Base-by-base conservation (phyloP, 2,329 filamentous ascomycete species). In the Fusarium avenaceum region DNA sequence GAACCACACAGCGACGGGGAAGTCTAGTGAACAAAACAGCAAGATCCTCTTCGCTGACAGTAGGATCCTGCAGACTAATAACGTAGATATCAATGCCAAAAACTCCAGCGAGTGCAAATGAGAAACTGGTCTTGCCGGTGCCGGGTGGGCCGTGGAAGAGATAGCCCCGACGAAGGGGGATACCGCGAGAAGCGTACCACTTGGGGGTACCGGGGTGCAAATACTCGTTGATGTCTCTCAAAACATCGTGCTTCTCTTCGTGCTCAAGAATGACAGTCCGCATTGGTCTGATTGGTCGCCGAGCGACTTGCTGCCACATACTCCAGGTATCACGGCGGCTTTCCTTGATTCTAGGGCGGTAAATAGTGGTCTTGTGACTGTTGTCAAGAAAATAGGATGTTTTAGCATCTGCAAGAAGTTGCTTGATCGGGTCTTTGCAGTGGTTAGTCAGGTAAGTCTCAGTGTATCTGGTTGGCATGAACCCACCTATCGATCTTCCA, bases 141-240 rank as follows among this genome's bases (percentile, higher is more conserved):
- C 91, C 91, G 0, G 91, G 91, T 0, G 90, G 90, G 0, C 92
- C 92, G 70, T 93, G 85, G 67, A 95, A 92, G 0, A 95, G 84
- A 72, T 94, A 95, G 0, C 92, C 93, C 30, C 92, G 81, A 1
- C 92, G 85, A 52, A 94, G 89, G 0, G 92, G 92, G 30, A 95
- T 92, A 0, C 92, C 92, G 3, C 91, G 84, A 47, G 88, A 88
- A 0, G 90, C 87, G 73, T 95, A 95, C 90, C 91, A 95, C 11
- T 84, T 83, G 2, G 88, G 86, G 0, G 89, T 92, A 1, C 84
- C 81, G 0, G 92, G 91, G 54, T 93, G 87, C 0, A 96, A 82
- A 67, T 93, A 95, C 71, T 94, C 91, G 69, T 92, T 92, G 72
- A 95, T 90, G 71, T 96, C 92, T 26, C 81, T 81, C 11, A 94